Evolutionary conservation across 495 filamentous ascomycete genomes (phyloP).

Genomic region (Chaetomium cochliodes): DNA sequence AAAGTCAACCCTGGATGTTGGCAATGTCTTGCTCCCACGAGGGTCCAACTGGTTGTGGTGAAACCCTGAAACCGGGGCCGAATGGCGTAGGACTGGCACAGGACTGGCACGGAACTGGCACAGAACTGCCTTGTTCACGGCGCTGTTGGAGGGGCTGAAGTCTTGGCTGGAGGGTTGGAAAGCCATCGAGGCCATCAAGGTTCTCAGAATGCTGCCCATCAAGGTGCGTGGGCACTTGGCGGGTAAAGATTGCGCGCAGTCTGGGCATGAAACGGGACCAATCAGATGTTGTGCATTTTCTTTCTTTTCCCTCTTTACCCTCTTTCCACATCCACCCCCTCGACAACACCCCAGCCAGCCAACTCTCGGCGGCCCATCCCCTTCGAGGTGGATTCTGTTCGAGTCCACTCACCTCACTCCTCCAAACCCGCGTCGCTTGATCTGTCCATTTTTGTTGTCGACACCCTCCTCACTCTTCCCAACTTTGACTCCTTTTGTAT

Average conservation of each 20-base stretch:
- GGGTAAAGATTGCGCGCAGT: conserved; percentile 19
- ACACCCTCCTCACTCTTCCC: neutral
- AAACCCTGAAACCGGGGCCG: neutral
- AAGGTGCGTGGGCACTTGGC: conserved; percentile 11
- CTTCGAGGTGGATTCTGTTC: neutral
- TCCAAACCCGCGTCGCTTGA: neutral
- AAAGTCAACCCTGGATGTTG: conserved; percentile 1
- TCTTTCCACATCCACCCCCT: neutral
- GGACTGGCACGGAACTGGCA: neutral
- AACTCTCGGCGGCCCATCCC: too few relatives aligned
- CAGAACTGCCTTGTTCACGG: too few relatives aligned
- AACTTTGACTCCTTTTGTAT: neutral
- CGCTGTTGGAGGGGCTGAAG: neutral
- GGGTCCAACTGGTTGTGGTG: neutral
- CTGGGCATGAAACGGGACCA: conserved; percentile 14
- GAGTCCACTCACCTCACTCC: neutral
- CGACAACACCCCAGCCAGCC: too few relatives aligned
- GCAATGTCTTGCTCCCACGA: too few relatives aligned
- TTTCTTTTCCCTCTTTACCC: neutral
- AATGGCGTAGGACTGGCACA: neutral
- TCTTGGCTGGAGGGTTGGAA: neutral
- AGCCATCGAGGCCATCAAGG: conserved; percentile 19
- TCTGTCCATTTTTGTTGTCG: neutral
- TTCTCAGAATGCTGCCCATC: conserved; percentile 20
- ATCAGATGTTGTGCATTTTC: conserved; percentile 17